Conservation (phyloP, 495 filamentous ascomycete species). For the Parmelia sp. region DNA sequence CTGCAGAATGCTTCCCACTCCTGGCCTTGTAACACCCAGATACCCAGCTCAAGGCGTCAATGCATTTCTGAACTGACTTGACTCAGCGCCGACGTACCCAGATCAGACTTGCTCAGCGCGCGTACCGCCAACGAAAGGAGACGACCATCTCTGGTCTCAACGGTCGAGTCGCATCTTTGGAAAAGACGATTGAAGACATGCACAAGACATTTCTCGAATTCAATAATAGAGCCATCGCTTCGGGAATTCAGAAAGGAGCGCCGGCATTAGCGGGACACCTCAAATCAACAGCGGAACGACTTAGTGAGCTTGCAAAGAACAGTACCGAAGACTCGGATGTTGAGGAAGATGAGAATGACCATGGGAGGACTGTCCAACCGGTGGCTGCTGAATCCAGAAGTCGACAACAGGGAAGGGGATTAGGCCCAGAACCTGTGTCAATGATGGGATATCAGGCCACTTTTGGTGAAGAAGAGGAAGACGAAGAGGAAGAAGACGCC, state of each 20-base stretch:
- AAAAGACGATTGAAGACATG: slow-evolving; percentile 64
- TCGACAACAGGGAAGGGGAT: background rate
- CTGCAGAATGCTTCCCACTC: background rate
- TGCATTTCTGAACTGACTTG: slow-evolving; percentile 10
- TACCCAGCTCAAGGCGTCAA: background rate
- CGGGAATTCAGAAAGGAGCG: slow-evolving; percentile 36
- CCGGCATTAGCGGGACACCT: slow-evolving; percentile 36
- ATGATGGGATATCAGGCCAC: slow-evolving; percentile 13
- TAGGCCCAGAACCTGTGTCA: slow-evolving; percentile 2
- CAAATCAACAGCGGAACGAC: slow-evolving; percentile 42
- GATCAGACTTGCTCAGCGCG: slow-evolving; percentile 77
- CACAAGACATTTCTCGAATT: slow-evolving; percentile 65
- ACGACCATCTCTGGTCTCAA: slow-evolving; percentile 70
- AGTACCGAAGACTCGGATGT: slow-evolving; percentile 27
- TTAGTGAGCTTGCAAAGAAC: slow-evolving; percentile 40
- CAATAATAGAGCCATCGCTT: slow-evolving; percentile 52
- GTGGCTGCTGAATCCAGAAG: slow-evolving; percentile 17
- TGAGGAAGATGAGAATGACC: slow-evolving; percentile 32
- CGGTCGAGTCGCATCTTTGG: slow-evolving; percentile 57
- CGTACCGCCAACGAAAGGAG: slow-evolving; percentile 80
- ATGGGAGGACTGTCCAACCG: slow-evolving; percentile 1
- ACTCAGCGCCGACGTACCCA: slow-evolving; percentile 74
- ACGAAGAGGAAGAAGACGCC: slow-evolving; percentile 16
- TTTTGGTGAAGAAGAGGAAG: slow-evolving; percentile 16
- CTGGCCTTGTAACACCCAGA: background rate